A percentile compares a stretch with the other conserved stretches of the same genome.
Evolutionary conservation across 306 rosid species (phyloP).

Genomic region (Myrica gale): DNA sequence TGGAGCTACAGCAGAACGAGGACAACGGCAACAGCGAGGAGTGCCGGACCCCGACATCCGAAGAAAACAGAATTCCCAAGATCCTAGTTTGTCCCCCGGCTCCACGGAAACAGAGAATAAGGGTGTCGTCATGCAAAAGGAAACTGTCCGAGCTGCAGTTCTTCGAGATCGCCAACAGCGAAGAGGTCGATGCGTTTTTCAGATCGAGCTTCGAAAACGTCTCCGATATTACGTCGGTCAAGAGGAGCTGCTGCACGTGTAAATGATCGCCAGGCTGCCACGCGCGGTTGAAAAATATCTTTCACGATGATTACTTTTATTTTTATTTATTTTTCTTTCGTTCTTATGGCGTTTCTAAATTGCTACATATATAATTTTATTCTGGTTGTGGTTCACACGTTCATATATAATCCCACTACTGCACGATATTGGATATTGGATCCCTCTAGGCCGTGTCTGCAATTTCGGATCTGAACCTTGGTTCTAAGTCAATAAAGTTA

Average conservation of each 20-base stretch:
- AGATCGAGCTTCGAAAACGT: slow-evolving; percentile 32
- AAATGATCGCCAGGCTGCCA: slow-evolving; percentile 20
- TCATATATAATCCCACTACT: slow-evolving; percentile 4
- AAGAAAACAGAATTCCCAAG: slow-evolving; percentile 39
- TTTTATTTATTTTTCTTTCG: not conserved
- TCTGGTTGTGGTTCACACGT: slow-evolving; percentile 1
- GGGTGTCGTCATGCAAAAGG: slow-evolving; percentile 40
- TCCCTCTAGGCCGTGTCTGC: not conserved
- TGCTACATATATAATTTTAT: slow-evolving; percentile 8
- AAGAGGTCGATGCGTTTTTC: slow-evolving; percentile 50
- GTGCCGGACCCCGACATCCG: slow-evolving; percentile 50
- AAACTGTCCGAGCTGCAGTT: slow-evolving; percentile 45
- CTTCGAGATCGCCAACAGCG: slow-evolving; percentile 40
- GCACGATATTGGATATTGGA: not conserved
- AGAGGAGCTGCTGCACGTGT: slow-evolving; percentile 45
- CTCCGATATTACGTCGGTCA: slow-evolving; percentile 11
- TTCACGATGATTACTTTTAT: not conserved
- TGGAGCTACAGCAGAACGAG: not conserved
- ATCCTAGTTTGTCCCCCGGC: slow-evolving; percentile 52
- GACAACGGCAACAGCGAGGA: not conserved
- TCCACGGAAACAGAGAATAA: slow-evolving; percentile 41
- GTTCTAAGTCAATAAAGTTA: not conserved
- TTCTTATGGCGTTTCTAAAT: not conserved
- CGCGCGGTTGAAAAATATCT: slow-evolving; percentile 1
- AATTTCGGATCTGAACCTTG: slow-evolving; percentile 24